Conservation (phyloP, 2,329 filamentous ascomycete species). For the Pseudogymnoascus sp. region DNA sequence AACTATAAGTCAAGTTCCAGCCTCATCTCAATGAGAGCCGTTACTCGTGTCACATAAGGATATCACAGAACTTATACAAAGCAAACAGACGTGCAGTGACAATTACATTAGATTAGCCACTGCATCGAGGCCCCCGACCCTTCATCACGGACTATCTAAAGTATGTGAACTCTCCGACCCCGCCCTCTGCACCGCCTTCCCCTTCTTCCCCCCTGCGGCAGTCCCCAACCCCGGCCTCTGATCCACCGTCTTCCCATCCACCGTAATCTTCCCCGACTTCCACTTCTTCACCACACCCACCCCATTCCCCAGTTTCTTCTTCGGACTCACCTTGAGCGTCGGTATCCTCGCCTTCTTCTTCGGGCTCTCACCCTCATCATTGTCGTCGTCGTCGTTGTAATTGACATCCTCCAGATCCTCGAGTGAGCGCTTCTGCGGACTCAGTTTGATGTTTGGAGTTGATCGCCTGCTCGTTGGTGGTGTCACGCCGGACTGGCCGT, state of each 20-base stretch:
- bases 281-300: constrained; percentile 8
- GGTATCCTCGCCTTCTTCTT: constrained; percentile 23
- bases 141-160: neutral
- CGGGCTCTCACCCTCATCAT: constrained; percentile 36
- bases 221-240: neutral
- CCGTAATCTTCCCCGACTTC: constrained; percentile 7
- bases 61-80: neutral
- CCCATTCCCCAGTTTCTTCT: neutral
- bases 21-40: neutral
- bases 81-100: neutral
- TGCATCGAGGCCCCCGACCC: neutral
- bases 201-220: neutral
- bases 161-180: neutral
- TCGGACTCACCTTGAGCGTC: neutral
- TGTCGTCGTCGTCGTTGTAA: constrained; percentile 44
- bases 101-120: neutral
- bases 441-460: neutral
- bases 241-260: constrained; percentile 7
- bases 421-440: constrained; percentile 25
- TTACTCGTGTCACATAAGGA: neutral
- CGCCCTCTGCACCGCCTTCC: neutral
- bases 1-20: neutral
- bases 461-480: neutral
- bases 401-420: constrained; percentile 48
- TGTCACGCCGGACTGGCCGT: neutral